Percentiles rank a stretch among this genome's conserved stretches.
Conservation (phyloP, 257 asterid genomes). For the Verbena officinalis region DNA sequence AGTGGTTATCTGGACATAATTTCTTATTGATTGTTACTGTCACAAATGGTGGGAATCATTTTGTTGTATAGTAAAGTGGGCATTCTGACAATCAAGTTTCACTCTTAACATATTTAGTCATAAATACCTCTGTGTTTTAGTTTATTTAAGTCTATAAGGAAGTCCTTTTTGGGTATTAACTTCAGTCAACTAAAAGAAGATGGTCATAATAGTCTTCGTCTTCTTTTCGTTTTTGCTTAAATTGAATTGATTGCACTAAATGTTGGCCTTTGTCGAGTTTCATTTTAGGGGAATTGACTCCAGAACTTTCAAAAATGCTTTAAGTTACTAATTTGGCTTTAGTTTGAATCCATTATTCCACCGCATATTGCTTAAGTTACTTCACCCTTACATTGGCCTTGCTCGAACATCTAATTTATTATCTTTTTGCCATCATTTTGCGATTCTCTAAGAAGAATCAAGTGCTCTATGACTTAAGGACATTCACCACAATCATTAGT, state of each 20-base stretch:
- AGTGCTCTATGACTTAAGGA: slow-evolving; percentile 2
- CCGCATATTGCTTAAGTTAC: not conserved
- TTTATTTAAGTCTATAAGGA: too few species aligned
- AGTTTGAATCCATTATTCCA: not conserved
- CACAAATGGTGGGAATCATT: not conserved
- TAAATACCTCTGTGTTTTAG: too few species aligned
- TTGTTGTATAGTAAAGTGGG: too few species aligned
- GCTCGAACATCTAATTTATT: not conserved
- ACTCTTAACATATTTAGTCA: too few species aligned
- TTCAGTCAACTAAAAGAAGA: too few species aligned
- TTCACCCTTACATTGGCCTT: slow-evolving; percentile 3
- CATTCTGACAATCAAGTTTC: too few species aligned
- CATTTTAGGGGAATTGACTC: too few species aligned
- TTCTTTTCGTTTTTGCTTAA: not conserved
- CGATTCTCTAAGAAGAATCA: slow-evolving; percentile 17
- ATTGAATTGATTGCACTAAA: too few species aligned
- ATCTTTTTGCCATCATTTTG: not conserved
- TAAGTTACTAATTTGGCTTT: not conserved
- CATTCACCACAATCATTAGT: not conserved
- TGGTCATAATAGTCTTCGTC: not conserved
- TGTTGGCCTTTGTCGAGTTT: too few species aligned
- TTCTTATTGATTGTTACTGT: slow-evolving; percentile 22
- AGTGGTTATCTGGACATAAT: slow-evolving; percentile 11
- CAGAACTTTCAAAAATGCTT: too few species aligned
- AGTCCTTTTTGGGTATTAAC: too few species aligned